Percentiles rank a stretch among this genome's conserved stretches.
Conservation (phyloP, 2,329 filamentous ascomycete species). For the Talaromyces sp. region DNA sequence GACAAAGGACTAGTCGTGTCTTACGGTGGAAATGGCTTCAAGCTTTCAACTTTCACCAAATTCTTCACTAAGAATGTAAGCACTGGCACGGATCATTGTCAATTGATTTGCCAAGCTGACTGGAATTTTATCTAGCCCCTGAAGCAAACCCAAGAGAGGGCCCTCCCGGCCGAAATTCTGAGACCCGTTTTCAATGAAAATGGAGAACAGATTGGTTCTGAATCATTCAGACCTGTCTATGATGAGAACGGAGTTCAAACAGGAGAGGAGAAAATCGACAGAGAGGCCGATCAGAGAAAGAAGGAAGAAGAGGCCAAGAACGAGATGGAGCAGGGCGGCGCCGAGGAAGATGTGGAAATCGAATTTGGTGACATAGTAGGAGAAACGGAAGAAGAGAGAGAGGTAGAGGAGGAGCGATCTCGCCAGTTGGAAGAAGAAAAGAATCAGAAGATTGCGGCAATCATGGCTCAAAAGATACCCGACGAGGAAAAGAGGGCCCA, state of each 20-base stretch:
- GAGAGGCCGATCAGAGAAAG: neutral
- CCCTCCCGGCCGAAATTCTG: neutral
- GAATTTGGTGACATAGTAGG: constrained; percentile 4
- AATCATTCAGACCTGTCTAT: constrained; percentile 1
- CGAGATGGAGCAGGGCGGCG: neutral
- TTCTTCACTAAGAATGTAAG: constrained; percentile 6
- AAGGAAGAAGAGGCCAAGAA: constrained; percentile 2
- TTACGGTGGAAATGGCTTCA: constrained; percentile 5
- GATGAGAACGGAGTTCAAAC: constrained; percentile 2
- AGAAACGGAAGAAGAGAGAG: constrained; percentile 6
- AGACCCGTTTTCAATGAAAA: constrained; percentile 3
- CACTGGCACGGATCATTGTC: neutral
- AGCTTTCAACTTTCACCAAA: neutral
- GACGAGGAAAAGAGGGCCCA: neutral
- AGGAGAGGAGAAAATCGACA: constrained; percentile 9
- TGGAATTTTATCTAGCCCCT: neutral
- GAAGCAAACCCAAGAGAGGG: neutral
- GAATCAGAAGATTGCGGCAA: neutral
- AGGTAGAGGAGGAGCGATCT: constrained; percentile 8
- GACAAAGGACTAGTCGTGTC: constrained; percentile 3
- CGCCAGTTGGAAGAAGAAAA: neutral
- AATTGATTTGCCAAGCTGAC: neutral
- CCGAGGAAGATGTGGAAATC: constrained; percentile 1
- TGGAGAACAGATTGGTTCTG: constrained; percentile 4
- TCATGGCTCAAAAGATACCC: neutral